Evolutionary conservation across 2,329 filamentous ascomycete species (phyloP).

Genomic region (Tolypocladium inflatum): DNA sequence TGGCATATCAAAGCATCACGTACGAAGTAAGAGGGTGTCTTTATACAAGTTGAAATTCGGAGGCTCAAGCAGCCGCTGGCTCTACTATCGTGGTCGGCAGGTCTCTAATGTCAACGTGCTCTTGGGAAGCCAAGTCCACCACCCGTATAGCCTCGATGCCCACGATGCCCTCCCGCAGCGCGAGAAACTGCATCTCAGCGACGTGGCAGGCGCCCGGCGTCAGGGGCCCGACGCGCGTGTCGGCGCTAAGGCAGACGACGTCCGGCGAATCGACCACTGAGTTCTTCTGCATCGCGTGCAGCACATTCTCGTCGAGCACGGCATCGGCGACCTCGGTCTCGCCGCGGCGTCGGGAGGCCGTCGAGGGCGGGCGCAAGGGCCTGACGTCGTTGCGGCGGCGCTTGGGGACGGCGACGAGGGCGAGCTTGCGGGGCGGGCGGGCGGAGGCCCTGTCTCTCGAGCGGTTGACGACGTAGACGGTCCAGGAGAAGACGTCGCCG

Average conservation of each 20-base stretch:
- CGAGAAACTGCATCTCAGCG: constrained; percentile 62
- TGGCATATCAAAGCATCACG: neutral
- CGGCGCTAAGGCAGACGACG: constrained; percentile 65
- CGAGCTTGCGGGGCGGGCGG: constrained; percentile 52
- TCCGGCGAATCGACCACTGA: constrained; percentile 55
- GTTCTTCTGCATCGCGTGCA: constrained; percentile 62
- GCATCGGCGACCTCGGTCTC: constrained; percentile 48
- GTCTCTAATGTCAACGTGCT: constrained; percentile 69
- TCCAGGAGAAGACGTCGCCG: constrained; percentile 62
- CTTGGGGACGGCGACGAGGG: constrained; percentile 57
- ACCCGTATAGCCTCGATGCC: constrained; percentile 64
- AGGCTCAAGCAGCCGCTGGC: constrained; percentile 15
- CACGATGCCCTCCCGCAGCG: constrained; percentile 56
- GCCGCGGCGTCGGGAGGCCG: constrained; percentile 24
- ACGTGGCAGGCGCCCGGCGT: constrained; percentile 65
- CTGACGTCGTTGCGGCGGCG: constrained; percentile 49
- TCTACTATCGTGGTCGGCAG: constrained; percentile 58
- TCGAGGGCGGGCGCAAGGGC: constrained; percentile 43
- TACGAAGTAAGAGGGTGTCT: neutral
- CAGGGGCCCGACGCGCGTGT: constrained; percentile 64
- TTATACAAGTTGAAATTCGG: too few species aligned
- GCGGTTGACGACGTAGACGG: constrained; percentile 67
- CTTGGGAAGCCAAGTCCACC: constrained; percentile 62
- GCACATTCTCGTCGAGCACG: constrained; percentile 60
- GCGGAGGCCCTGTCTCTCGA: constrained; percentile 34